These are phyloP conservation scores for Immersiporthe knoxdaviesiana DNA, from an alignment of 2,329 filamentous ascomycete genomes.

Conservation along the genomic window DNA sequence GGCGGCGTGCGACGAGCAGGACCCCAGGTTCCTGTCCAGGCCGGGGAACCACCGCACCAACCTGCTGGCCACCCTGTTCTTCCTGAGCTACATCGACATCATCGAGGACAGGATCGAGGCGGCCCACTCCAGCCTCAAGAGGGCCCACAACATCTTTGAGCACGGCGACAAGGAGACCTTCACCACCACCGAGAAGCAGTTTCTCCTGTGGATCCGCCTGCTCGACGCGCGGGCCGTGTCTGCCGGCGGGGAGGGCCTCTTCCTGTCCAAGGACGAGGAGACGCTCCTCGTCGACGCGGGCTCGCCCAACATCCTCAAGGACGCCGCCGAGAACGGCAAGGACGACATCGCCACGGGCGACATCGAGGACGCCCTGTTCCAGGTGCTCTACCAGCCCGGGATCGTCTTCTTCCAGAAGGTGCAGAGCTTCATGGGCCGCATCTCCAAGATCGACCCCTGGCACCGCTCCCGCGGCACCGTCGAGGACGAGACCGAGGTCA, in stretches of 20 bases:
- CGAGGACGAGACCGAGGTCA: conserved; percentile 61
- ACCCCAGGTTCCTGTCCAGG: conserved; percentile 31
- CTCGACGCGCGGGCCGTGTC: conserved; percentile 59
- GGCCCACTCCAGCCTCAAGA: conserved; percentile 54
- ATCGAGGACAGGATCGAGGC: conserved; percentile 46
- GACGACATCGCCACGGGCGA: conserved; percentile 38
- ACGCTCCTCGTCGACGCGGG: conserved; percentile 49
- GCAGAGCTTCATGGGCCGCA: conserved; percentile 60
- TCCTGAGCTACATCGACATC: conserved; percentile 58
- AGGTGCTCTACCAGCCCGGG: conserved; percentile 58
- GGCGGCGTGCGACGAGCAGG: conserved; percentile 29
- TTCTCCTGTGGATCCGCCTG: conserved; percentile 59
- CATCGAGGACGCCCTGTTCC: conserved; percentile 56
- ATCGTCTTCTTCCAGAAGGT: conserved; percentile 62
- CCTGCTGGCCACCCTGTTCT: conserved; percentile 55
- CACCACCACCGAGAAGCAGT: conserved; percentile 47
- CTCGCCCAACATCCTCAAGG: conserved; percentile 43
- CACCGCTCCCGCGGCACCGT: conserved; percentile 59
- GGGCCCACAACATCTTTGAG: conserved; percentile 53
- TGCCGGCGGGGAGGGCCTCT: conserved; percentile 58
- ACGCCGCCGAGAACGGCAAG: conserved; percentile 33
- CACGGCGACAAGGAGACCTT: conserved; percentile 44
- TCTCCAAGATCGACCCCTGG: conserved; percentile 60
- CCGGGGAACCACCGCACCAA: conserved; percentile 44
- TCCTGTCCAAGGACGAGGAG: conserved; percentile 54